phyloP scores from a whole-genome alignment of 2,329 filamentous ascomycete genomes.

The Alternaria panax region DNA sequence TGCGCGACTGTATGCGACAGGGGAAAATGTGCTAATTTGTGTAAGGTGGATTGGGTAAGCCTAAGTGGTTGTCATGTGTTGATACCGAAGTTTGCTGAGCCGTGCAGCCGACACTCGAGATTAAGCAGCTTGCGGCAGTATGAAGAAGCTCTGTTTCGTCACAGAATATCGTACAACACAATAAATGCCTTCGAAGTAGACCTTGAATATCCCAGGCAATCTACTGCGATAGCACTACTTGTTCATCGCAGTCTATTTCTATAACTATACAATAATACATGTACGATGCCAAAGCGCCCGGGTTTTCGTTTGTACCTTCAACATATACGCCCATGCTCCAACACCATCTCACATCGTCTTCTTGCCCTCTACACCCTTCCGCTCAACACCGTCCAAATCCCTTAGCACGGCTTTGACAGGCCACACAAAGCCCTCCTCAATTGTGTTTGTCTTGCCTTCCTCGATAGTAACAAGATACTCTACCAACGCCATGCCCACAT shows the following conservation, averaged over 20 bases:
- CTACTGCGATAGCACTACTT: background rate
- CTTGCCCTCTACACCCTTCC: slow-evolving; percentile 17
- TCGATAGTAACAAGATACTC: slow-evolving; percentile 48
- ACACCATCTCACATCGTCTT: slow-evolving; percentile 14
- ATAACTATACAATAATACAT: background rate
- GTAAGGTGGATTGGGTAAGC: background rate
- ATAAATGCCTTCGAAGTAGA: background rate
- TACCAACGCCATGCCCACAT: slow-evolving; percentile 49
- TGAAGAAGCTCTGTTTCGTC: background rate
- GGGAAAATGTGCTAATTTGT: background rate
- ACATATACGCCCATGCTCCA: background rate
- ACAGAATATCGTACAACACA: background rate
- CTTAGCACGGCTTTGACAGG: slow-evolving; percentile 42
- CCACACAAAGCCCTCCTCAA: slow-evolving; percentile 49
- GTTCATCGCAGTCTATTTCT: background rate
- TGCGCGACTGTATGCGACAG: background rate
- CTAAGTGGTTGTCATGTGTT: too few relatives aligned
- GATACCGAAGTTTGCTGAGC: background rate
- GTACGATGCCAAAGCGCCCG: background rate
- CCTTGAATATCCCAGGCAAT: background rate
- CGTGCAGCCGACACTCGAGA: background rate
- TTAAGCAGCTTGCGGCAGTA: background rate
- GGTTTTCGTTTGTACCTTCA: background rate
- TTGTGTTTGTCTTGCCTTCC: slow-evolving; percentile 31
- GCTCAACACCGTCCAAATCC: slow-evolving; percentile 32